Base-by-base conservation (phyloP, 352 stramenopile genomes). In the Salisapilia sapeloensis region DNA sequence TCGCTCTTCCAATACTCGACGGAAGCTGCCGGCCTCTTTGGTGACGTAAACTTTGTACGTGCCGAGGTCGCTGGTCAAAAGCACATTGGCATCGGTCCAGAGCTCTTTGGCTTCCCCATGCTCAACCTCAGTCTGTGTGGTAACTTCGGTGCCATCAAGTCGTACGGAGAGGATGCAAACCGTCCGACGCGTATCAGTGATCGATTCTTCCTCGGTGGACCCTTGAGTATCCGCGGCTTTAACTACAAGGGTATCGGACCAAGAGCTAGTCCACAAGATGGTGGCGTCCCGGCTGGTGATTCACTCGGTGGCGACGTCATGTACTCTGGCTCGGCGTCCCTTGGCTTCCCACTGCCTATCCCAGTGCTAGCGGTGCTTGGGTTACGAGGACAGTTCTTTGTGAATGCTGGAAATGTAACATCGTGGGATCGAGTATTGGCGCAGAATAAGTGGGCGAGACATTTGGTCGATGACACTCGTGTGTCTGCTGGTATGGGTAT, bases 401-500 rank as follows among this genome's bases (percentile, higher is more conserved):
- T 62, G 24, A 94, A 94, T 46, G 75, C 78, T 26, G 83, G 83
- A 15, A 94, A 93, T 47, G 40, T 95, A 29, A 85, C 74, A 19
- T 79, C 74, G 8, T 95, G 79, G 79, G 65, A 67, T 19, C 64
- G 71, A 20, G 23, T 91, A 26, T 42, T 89, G 34, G 71, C 84
- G 33, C 70, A 86, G 26, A 83, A 92, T 46, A 90, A 87, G 40
- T 93, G 80, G 61, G 79, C 94, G 57, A 84, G 77, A 44, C 84
- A 91, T 36, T 48, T 94, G 22, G 53, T 69, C 4, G 56, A 86
- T 27, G 83, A 94, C 49, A 91, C 77, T 20, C 71, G 83, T 27
- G 60, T 89, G 20, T 72, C 81, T 5, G 62, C 92, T 7, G 83
- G 83, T 18, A 42, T 91, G 35, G 83, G 80, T 4, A 59, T 94